These are phyloP conservation scores for Trichoderma semiorbis DNA, from an alignment of 2,329 filamentous ascomycete genomes.

Conservation along the genomic window DNA sequence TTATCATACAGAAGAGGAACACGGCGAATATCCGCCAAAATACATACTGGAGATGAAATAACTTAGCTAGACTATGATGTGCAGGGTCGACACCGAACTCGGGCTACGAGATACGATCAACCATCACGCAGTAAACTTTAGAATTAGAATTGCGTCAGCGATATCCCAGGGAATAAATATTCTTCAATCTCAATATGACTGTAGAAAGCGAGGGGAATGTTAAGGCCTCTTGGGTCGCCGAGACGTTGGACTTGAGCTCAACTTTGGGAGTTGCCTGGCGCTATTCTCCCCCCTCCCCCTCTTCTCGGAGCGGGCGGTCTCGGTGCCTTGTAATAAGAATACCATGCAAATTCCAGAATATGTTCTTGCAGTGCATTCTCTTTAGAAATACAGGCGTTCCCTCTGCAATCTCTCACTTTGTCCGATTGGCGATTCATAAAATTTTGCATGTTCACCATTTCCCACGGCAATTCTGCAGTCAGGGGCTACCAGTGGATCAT, in stretches of 20 bases:
- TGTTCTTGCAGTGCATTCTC: no score
- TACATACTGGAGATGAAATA: background rate
- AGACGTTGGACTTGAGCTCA: background rate
- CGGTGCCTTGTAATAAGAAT: background rate
- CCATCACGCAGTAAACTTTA: background rate
- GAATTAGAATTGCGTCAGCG: background rate
- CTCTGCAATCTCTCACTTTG: background rate
- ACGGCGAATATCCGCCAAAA: background rate
- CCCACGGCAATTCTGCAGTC: background rate
- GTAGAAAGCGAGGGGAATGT: background rate
- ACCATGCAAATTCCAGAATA: background rate
- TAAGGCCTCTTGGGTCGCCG: background rate
- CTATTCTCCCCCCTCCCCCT: background rate
- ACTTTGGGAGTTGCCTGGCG: background rate
- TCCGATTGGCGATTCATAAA: no score
- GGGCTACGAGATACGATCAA: background rate
- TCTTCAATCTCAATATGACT: background rate
- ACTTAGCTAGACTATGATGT: background rate
- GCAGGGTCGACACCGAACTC: background rate
- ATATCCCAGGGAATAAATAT: background rate
- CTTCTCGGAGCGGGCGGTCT: background rate
- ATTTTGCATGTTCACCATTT: no score
- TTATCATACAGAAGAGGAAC: background rate
- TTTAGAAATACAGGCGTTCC: no score
- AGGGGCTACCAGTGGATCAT: background rate